phyloP scores from a whole-genome alignment of 2,329 filamentous ascomycete species.

The Xylariaceae sp. region DNA sequence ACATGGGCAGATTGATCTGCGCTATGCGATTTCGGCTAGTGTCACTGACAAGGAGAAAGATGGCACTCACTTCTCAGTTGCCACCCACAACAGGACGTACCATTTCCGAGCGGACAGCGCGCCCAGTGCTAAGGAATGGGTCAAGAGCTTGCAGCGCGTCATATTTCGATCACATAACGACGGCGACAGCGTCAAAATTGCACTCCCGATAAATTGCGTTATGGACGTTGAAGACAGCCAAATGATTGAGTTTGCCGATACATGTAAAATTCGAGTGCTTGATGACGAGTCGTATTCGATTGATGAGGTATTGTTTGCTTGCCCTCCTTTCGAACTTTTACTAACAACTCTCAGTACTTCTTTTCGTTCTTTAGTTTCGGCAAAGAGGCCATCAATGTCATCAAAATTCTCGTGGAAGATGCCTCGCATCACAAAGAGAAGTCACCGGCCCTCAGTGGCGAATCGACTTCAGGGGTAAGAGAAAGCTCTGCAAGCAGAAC shows the following conservation, averaged over 20 bases:
- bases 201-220: conserved; percentile 80
- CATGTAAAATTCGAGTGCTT: conserved; percentile 87
- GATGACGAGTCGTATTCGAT: conserved; percentile 93
- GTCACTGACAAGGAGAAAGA: conserved; percentile 76
- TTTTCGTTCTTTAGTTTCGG: conserved; percentile 92
- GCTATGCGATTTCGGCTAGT: conserved; percentile 85
- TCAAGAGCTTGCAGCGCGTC: conserved; percentile 86
- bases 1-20: conserved; percentile 83
- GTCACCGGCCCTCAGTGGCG: conserved; percentile 3
- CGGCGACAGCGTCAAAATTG: conserved; percentile 95
- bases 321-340: background rate
- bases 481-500: conserved; percentile 11
- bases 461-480: background rate
- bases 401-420: conserved; percentile 69
- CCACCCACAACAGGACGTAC: conserved; percentile 78
- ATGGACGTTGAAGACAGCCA: conserved; percentile 90
- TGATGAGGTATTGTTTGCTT: conserved; percentile 64
- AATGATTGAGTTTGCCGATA: conserved; percentile 88
- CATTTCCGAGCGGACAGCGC: conserved; percentile 85
- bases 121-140: conserved; percentile 91
- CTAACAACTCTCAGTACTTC: conserved; percentile 66
- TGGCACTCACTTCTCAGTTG: conserved; percentile 70
- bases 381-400: conserved; percentile 73
- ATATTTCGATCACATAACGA: conserved; percentile 96
- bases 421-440: conserved; percentile 39